Evolutionary conservation across 495 filamentous ascomycete genomes (phyloP).

Genomic region (Tuber magnatum): DNA sequence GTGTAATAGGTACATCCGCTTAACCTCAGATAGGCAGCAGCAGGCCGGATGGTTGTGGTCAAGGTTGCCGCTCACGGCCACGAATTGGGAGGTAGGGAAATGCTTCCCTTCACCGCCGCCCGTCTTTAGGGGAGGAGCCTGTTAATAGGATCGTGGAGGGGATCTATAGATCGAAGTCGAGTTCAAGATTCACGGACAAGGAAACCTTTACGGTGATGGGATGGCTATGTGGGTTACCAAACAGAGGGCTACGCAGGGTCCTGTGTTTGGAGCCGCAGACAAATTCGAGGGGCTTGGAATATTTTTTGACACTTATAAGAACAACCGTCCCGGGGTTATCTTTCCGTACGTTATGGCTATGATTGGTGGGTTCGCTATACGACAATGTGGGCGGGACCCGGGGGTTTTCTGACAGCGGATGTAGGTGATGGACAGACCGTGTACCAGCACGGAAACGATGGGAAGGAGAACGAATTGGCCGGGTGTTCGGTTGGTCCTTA

Average conservation of each 20-base stretch:
- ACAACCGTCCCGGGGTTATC: slow-evolving; percentile 87
- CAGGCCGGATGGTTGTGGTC: slow-evolving; percentile 91
- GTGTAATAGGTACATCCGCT: slow-evolving; percentile 75
- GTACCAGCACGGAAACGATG: slow-evolving; percentile 93
- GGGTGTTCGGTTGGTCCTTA: slow-evolving; percentile 73
- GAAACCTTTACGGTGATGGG: slow-evolving; percentile 89
- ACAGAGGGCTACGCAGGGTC: slow-evolving; percentile 69
- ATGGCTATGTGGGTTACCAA: slow-evolving; percentile 99
- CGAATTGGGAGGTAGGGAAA: slow-evolving; percentile 82
- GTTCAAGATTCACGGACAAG: slow-evolving; percentile 77
- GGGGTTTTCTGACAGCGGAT: slow-evolving; percentile 3
- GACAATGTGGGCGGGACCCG: not conserved
- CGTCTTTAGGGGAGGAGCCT: not conserved
- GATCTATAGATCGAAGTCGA: slow-evolving; percentile 72
- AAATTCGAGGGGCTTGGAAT: slow-evolving; percentile 90
- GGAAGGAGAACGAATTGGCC: slow-evolving; percentile 83
- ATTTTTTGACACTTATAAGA: slow-evolving; percentile 99
- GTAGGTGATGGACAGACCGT: slow-evolving; percentile 68
- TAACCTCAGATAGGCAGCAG: slow-evolving; percentile 82
- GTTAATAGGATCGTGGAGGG: slow-evolving; percentile 13
- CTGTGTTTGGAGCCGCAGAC: slow-evolving; percentile 83
- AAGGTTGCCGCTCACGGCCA: slow-evolving; percentile 87
- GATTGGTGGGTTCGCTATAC: slow-evolving; percentile 52
- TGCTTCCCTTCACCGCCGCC: slow-evolving; percentile 7
- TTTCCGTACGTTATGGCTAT: slow-evolving; percentile 99